Base-by-base conservation (phyloP, 2,329 filamentous ascomycete genomes). In the Tolypocladium ophioglossoides region DNA sequence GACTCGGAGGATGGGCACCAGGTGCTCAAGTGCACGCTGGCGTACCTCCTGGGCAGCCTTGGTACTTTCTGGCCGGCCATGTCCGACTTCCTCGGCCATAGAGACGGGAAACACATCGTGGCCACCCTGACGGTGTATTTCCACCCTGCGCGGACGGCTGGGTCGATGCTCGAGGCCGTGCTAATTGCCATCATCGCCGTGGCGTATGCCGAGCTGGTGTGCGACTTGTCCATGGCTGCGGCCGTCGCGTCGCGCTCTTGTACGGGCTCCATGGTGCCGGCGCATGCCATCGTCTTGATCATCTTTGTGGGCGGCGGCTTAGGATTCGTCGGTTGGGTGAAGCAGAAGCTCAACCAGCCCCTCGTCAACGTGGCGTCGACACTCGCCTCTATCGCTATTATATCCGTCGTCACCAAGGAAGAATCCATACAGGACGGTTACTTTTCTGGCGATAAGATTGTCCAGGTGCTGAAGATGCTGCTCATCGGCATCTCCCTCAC, bases 41-140 rank as follows among this genome's bases (percentile, higher is more conserved):
- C 91, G 47, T 96, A 96, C 71, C 74, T 95, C 4, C 71, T 96
- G 37, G 92, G 89, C 20, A 95, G 89, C 61, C 75, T 95, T 69
- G 90, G 86, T 38, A 96, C 91, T 0, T 94, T 96, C 63, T 84
- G 89, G 58, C 81, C 85, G 2, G 78, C 80, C 3, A 77, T 96
- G 54, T 85, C 90, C 18, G 73, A 77, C 9, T 81, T 91, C 54
- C 75, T 96, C 18, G 92, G 92, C 12, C 78, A 85, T 58, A 87
- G 91, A 65, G 91, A 96, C 70, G 90, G 90, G 51, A 96, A 96
- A 66, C 92, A 96, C 70, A 85, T 96, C 65, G 90, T 96, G 52
- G 91, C 91, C 35, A 96, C 92, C 2, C 83, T 96, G 55, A 95
- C 90, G 0, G 91, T 96, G 12, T 97, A 96, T 66, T 97, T 96